These are phyloP conservation scores for Leonotis leonurus DNA, from an alignment of 257 asterid species.

Conservation along the genomic window DNA sequence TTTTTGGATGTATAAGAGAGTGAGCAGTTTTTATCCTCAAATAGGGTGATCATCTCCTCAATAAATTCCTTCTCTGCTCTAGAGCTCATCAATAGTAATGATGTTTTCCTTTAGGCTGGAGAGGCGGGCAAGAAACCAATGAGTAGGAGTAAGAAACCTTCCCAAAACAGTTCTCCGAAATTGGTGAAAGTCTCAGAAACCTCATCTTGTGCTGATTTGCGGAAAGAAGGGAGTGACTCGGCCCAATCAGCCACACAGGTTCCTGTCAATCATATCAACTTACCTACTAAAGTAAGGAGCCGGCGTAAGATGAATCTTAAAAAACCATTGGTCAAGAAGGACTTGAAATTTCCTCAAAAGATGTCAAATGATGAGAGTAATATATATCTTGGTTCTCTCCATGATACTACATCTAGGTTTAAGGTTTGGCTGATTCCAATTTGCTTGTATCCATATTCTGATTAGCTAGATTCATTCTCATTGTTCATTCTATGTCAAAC, in stretches of 20 bases:
- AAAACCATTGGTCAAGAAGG: conserved; percentile 45
- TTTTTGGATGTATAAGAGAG: neutral
- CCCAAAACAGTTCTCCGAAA: conserved; percentile 54
- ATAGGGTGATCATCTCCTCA: neutral
- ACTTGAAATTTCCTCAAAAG: conserved; percentile 44
- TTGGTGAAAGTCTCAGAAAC: conserved; percentile 48
- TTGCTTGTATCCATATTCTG: conserved; percentile 14
- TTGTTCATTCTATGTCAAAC: conserved; percentile 27
- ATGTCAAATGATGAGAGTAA: conserved; percentile 36
- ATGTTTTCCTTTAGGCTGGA: conserved; percentile 43
- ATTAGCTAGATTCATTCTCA: neutral
- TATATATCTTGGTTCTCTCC: conserved; percentile 30
- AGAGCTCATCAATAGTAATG: conserved; percentile 15
- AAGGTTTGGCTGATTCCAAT: conserved; percentile 41
- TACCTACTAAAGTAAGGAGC: conserved; percentile 64
- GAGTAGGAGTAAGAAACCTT: conserved; percentile 49
- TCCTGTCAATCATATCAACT: conserved; percentile 45
- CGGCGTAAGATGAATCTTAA: conserved; percentile 56
- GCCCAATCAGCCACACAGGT: conserved; percentile 59
- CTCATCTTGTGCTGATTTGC: conserved; percentile 56
- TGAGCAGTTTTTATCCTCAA: neutral
- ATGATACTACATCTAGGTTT: conserved; percentile 28
- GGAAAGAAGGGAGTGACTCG: conserved; percentile 79
- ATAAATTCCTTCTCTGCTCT: conserved; percentile 4
- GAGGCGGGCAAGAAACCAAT: conserved; percentile 42